Evolutionary conservation across 495 filamentous ascomycete genomes (phyloP).

Genomic region (Baudoinia panamericana): DNA sequence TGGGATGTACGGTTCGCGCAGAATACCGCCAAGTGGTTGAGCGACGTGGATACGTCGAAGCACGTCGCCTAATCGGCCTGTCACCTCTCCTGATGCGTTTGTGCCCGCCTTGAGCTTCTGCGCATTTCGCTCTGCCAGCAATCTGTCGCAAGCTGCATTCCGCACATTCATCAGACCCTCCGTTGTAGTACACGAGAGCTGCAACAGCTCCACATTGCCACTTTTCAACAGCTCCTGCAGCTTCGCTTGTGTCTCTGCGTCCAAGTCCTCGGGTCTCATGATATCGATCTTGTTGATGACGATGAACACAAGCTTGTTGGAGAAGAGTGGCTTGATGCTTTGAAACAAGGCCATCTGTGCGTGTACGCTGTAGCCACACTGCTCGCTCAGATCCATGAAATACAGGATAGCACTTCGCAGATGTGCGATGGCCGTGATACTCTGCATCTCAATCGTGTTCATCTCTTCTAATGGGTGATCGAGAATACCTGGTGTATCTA

Average conservation of each 20-base stretch:
- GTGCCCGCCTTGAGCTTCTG: constrained; percentile 90
- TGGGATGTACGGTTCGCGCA: constrained; percentile 75
- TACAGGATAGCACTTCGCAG: constrained; percentile 86
- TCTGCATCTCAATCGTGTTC: constrained; percentile 99
- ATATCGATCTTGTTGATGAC: constrained; percentile 98
- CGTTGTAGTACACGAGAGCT: constrained; percentile 85
- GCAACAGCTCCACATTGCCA: constrained; percentile 71
- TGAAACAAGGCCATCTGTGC: constrained; percentile 89
- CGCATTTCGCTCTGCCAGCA: constrained; percentile 81
- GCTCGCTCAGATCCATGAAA: constrained; percentile 96
- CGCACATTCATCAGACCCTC: constrained; percentile 91
- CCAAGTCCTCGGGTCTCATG: constrained; percentile 73
- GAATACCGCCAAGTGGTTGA: constrained; percentile 66
- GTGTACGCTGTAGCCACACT: constrained; percentile 87
- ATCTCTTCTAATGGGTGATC: constrained; percentile 98
- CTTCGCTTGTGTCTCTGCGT: constrained; percentile 61
- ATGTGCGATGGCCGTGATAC: constrained; percentile 94
- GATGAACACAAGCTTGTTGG: constrained; percentile 92
- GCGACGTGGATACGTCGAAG: constrained; percentile 92
- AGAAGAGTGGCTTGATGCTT: constrained; percentile 89
- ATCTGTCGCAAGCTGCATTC: constrained; percentile 83
- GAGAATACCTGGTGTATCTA: constrained; percentile 84
- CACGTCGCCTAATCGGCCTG: constrained; percentile 72
- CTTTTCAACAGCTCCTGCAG: constrained; percentile 69
- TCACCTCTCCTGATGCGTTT: constrained; percentile 54